phyloP scores from a whole-genome alignment of 495 filamentous ascomycete species.

The Articulospora tetracladia region DNA sequence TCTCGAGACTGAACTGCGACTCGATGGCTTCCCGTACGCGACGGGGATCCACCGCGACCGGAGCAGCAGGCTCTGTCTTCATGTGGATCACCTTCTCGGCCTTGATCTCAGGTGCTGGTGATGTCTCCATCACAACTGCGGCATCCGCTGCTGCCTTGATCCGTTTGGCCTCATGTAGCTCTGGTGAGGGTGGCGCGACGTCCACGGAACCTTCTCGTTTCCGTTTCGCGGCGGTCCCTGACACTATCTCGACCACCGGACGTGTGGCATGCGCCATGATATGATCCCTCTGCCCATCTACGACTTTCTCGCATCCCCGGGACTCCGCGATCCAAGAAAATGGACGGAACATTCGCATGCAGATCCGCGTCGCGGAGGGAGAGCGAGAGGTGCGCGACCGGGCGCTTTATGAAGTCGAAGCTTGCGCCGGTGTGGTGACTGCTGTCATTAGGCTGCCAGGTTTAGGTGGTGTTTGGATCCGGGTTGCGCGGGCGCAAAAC shows the following conservation, averaged over 20 bases:
- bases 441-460: slow-evolving; percentile 4
- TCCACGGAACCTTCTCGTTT: slow-evolving; percentile 34
- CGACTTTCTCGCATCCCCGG: slow-evolving; percentile 47
- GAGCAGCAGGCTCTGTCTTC: slow-evolving; percentile 3
- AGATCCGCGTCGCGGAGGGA: background rate
- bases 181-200: background rate
- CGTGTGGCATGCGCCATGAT: slow-evolving; percentile 22
- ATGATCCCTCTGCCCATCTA: slow-evolving; percentile 28
- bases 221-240: slow-evolving; percentile 48
- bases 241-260: slow-evolving; percentile 37
- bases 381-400: background rate
- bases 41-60: slow-evolving; percentile 22
- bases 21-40: slow-evolving; percentile 69
- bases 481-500: background rate
- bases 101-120: slow-evolving; percentile 2
- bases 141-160: slow-evolving; percentile 32
- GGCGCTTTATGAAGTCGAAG: slow-evolving; percentile 5
- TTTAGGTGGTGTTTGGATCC: background rate
- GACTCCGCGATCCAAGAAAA: slow-evolving; percentile 52
- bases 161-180: slow-evolving; percentile 27
- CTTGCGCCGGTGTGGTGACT: slow-evolving; percentile 6
- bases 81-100: background rate
- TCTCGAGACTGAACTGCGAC: slow-evolving; percentile 84
- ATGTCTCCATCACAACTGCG: slow-evolving; percentile 15
- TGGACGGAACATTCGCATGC: slow-evolving; percentile 52